These are phyloP conservation scores for Thymus quinquecostatus DNA, from an alignment of 257 asterid species.

Conservation along the genomic window DNA sequence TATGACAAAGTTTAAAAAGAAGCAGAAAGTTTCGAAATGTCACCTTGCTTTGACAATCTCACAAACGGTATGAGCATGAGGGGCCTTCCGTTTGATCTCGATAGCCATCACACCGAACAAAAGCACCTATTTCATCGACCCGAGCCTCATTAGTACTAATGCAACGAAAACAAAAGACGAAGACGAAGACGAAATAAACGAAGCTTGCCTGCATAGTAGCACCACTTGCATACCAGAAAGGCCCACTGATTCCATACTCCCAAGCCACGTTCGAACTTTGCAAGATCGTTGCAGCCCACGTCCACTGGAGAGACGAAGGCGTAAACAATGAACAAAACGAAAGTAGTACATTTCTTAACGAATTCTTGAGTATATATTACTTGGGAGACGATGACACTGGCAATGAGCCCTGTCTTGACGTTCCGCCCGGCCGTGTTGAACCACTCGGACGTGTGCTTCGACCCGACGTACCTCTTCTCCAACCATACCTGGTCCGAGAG, in stretches of 20 bases:
- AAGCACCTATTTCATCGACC: conserved; percentile 54
- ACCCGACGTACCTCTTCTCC: conserved; percentile 88
- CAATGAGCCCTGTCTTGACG: conserved; percentile 92
- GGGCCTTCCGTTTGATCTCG: conserved; percentile 95
- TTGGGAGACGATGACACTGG: conserved; percentile 95
- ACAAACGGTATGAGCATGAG: conserved; percentile 88
- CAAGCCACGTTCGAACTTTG: conserved; percentile 96
- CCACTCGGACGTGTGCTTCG: conserved; percentile 93
- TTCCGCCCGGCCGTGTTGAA: conserved; percentile 95
- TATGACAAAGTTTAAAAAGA: background rate
- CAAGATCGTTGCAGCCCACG: conserved; percentile 97
- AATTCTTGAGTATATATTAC: conserved; percentile 31
- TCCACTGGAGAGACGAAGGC: conserved; percentile 60
- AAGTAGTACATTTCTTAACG: too few relatives aligned
- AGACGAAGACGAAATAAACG: background rate
- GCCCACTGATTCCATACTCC: conserved; percentile 96
- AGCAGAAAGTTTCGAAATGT: background rate
- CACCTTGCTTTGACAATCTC: conserved; percentile 93
- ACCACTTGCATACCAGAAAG: conserved; percentile 98
- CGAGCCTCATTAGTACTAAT: background rate
- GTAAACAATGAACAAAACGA: too few relatives aligned
- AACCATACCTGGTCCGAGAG: conserved; percentile 73
- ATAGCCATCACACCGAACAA: conserved; percentile 91
- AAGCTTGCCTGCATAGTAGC: conserved; percentile 83
- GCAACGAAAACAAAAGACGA: background rate